Percentiles rank a stretch among this genome's conserved stretches.
phyloP scores from a whole-genome alignment of 495 filamentous ascomycete genomes.

The Trichoderma asperelloides region DNA sequence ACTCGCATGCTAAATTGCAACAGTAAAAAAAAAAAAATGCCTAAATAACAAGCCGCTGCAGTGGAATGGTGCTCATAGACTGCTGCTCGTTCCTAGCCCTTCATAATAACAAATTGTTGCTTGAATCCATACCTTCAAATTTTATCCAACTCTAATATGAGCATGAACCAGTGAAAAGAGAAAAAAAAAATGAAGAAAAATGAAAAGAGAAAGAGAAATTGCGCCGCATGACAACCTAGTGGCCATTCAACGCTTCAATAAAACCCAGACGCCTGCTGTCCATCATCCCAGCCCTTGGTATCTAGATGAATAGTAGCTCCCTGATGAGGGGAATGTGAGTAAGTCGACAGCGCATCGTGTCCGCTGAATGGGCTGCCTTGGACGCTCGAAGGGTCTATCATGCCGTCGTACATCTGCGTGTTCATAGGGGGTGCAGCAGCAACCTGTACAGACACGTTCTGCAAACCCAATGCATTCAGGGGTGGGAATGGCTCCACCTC shows the following conservation, averaged over 20 bases:
- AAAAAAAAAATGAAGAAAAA: constrained; percentile 12
- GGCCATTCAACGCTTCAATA: background rate
- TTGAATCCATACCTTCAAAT: background rate
- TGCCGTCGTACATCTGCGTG: constrained; percentile 17
- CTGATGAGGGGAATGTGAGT: constrained; percentile 31
- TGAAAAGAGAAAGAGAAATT: constrained; percentile 17
- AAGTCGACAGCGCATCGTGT: constrained; percentile 35
- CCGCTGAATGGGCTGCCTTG: constrained; percentile 27
- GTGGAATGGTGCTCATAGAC: background rate
- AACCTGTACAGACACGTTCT: constrained; percentile 29
- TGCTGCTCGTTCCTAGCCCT: background rate
- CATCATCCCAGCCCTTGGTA: constrained; percentile 2
- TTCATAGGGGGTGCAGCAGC: background rate
- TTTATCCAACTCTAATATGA: background rate
- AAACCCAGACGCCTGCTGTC: background rate
- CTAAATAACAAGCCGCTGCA: background rate
- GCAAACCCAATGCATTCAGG: constrained; percentile 16
- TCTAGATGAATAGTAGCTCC: constrained; percentile 11
- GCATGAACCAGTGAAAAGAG: constrained; percentile 12
- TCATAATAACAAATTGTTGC: background rate
- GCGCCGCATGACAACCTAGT: background rate
- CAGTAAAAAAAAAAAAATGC: background rate
- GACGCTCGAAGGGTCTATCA: constrained; percentile 22
- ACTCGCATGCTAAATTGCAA: background rate
- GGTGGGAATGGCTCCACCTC: constrained; percentile 30